Evolutionary conservation across 2,329 filamentous ascomycete species (phyloP), one percentile per base, ranked within the genome.

Genomic region (Microsporum canis): DNA sequence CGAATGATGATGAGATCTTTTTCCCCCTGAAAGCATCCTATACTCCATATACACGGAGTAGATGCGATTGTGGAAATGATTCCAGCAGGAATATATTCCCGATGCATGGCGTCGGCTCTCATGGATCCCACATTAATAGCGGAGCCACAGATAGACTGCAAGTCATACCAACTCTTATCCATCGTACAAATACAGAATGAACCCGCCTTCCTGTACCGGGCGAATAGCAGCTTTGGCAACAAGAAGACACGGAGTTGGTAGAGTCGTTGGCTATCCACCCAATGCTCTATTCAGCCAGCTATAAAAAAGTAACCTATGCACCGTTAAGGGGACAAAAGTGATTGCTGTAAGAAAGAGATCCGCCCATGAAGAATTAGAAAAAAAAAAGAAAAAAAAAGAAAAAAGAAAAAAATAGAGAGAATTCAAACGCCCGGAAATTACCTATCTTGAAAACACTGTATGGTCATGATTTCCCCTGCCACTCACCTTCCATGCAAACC

Each of bases 401-500:
- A 3, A 43, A 29, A 36, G 41, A 7, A 10, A 36, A 43, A n/a
- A 41, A n/a, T 7, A n/a, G n/a, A 7, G 23, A 29, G 17, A 27
- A 36, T 43, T 57, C 55, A 57, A 29, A 57, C 55, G 39, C 55
- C 55, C 55, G 55, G 36, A 43, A 43, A 41, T 43, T 31, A 41
- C 34, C 27, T 17, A 31, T 41, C 34, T 34, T 57, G 27, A 57
- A 57, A 55, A 31, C 34, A 55, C 5, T 34, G 51, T 55, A 34
- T 55, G 12, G 5, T 36, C 27, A 53, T 33, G 27, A 8, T 34
- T 53, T 14, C 49, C 49, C 49, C 49, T 53, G 49, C 49, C 49
- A 53, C 49, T 12, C 49, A 53, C 5, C 29, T 14, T 7, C 49
- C 27, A 55, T 55, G 51, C 31, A 55, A 55, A 31, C 51, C 14